phyloP scores from a whole-genome alignment of 75 land plant species.

The Pinus tabuliformis region DNA sequence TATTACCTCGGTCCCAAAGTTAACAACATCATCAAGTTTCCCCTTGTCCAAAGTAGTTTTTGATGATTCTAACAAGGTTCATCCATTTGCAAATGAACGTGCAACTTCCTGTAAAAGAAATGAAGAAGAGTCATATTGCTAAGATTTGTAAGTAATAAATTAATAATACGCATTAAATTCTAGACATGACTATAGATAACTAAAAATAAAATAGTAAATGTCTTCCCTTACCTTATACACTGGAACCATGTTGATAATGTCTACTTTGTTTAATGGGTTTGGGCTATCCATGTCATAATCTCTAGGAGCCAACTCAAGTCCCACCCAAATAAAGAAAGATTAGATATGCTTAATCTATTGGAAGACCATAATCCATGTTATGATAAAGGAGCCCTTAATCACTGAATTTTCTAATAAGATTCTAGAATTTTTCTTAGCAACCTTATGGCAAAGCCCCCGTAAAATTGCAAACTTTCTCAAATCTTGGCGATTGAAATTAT shows the following conservation, averaged over 20 bases:
- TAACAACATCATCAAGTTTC: constrained; percentile 96
- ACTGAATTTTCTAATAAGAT: not conserved
- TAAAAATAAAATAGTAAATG: not conserved
- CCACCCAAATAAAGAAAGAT: constrained; percentile 50
- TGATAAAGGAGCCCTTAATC: not conserved
- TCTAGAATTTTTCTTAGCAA: not conserved
- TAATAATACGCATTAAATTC: not conserved
- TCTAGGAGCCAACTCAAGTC: constrained; percentile 86
- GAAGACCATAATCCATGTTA: constrained; percentile 1
- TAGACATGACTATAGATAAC: not conserved
- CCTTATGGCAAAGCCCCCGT: constrained; percentile 96
- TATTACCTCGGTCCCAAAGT: constrained; percentile 84
- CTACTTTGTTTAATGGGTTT: constrained; percentile 70
- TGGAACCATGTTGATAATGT: constrained; percentile 92
- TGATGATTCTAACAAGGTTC: constrained; percentile 92
- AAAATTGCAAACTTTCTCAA: constrained; percentile 85
- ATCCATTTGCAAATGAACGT: constrained; percentile 97
- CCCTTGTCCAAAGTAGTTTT: constrained; percentile 96
- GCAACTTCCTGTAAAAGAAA: constrained; percentile 77
- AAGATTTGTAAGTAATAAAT: not conserved
- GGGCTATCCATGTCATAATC: constrained; percentile 84
- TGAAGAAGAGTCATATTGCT: not conserved
- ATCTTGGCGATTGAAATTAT: constrained; percentile 35
- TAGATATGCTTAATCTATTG: not conserved
- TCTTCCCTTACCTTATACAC: constrained; percentile 67